Evolutionary conservation across 2,329 filamentous ascomycete species (phyloP).

Genomic region (Xylaria sp.): DNA sequence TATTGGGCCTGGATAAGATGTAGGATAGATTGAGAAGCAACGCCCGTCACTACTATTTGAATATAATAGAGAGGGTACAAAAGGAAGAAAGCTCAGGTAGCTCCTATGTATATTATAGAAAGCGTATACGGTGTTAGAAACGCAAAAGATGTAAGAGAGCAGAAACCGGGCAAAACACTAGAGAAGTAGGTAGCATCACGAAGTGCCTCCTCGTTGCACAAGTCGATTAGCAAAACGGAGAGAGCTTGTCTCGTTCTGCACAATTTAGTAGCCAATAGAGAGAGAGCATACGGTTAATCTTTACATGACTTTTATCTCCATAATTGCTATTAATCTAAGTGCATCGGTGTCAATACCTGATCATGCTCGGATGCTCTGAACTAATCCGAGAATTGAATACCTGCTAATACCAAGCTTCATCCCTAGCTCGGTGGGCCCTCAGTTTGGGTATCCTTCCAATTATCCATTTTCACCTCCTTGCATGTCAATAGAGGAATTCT

Average conservation of each 20-base stretch:
- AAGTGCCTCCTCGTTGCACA: not conserved
- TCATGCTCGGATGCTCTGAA: slow-evolving; percentile 7
- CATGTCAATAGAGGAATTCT: not conserved
- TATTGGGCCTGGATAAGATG: too few relatives aligned
- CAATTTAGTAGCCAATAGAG: not conserved
- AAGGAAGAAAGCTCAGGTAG: too few relatives aligned
- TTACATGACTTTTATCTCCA: slow-evolving; percentile 22
- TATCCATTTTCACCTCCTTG: slow-evolving; percentile 9
- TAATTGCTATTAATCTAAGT: slow-evolving; percentile 8
- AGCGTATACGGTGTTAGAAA: not conserved
- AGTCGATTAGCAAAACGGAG: not conserved
- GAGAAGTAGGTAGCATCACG: not conserved
- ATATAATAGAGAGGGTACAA: too few relatives aligned
- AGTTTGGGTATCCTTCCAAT: slow-evolving; percentile 16
- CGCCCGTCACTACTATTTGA: too few relatives aligned
- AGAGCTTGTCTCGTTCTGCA: not conserved
- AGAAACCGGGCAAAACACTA: not conserved
- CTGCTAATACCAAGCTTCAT: slow-evolving; percentile 8
- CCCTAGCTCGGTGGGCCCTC: slow-evolving; percentile 4
- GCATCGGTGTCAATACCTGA: not conserved
- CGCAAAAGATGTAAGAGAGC: not conserved
- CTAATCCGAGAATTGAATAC: slow-evolving; percentile 1
- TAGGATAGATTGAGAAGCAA: too few relatives aligned
- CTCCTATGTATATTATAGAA: too few relatives aligned
- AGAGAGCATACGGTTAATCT: not conserved